phyloP scores from a whole-genome alignment of 164 flowering plant species.

The Piper betle region DNA sequence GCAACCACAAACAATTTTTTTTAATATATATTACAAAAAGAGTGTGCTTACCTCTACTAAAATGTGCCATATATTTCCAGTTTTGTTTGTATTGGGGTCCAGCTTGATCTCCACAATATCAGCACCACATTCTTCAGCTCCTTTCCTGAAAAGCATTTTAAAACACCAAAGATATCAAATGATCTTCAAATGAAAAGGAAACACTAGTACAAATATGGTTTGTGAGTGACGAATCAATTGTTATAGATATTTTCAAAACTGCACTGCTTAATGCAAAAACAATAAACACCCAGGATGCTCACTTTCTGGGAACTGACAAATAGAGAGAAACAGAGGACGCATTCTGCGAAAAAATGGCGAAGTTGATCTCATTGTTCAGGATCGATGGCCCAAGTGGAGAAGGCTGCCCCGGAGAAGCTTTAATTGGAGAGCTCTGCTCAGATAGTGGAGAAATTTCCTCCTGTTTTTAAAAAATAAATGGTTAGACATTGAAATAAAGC shows the following conservation, averaged over 20 bases:
- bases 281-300: neutral
- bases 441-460: constrained; percentile 36
- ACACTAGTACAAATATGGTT: neutral
- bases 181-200: neutral
- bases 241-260: neutral
- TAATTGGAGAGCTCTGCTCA: constrained; percentile 20
- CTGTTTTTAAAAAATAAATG: constrained; percentile 5
- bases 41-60: constrained; percentile 42
- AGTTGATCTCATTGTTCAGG: constrained; percentile 70
- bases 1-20: neutral
- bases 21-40: neutral
- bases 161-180: neutral
- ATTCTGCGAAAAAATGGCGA: constrained; percentile 81
- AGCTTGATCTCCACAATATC: constrained; percentile 48
- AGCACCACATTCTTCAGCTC: constrained; percentile 17
- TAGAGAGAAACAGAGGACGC: constrained; percentile 81
- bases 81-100: constrained; percentile 58
- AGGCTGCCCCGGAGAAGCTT: constrained; percentile 61
- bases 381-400: constrained; percentile 81
- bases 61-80: constrained; percentile 93
- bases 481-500: constrained; percentile 1
- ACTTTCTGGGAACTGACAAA: constrained; percentile 52
- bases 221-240: neutral
- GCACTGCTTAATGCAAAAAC: neutral
- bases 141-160: constrained; percentile 14